A percentile compares a stretch with the other conserved stretches of the same genome.
phyloP scores from a whole-genome alignment of 345 rosid genomes.

The rapeseed (Brassica napus) region Da-Ae NC_063452.1:3129501-3130000 shows the following conservation, averaged over 20 bases:
- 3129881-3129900: conserved; percentile 7
- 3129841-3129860: background rate
- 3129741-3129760: background rate
- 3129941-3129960: conserved; percentile 38
- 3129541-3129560: background rate
- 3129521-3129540: background rate
- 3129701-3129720: background rate
- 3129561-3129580: background rate
- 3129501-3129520: background rate
- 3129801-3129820: too few species aligned
- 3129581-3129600: background rate
- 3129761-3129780: background rate
- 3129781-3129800: too few species aligned
- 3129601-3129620: background rate
- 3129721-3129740: background rate
- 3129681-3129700: background rate
- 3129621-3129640: background rate
- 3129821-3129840: background rate
- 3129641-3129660: background rate
- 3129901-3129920: conserved; percentile 9
- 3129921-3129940: conserved; percentile 3
- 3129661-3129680: background rate
- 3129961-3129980: conserved; percentile 21
- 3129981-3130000: background rate
- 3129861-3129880: background rate